Evolutionary conservation across 495 filamentous ascomycete genomes (phyloP).

Genomic region (Penicillium samsonianum): DNA sequence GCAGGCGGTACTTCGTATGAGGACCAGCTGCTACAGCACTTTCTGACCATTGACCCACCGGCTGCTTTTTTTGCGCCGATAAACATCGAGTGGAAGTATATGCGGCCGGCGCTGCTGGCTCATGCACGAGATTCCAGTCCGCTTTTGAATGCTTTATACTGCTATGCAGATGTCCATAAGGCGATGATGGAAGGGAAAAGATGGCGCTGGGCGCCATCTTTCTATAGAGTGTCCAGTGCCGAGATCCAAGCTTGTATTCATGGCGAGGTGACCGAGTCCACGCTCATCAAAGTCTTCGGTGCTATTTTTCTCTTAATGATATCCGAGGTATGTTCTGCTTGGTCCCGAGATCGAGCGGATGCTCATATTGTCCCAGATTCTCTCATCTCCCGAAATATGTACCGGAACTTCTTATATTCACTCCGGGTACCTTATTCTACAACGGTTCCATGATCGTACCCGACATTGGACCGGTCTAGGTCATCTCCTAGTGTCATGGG

Average conservation of each 20-base stretch:
- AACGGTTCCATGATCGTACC: constrained; percentile 36
- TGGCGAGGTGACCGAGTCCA: constrained; percentile 31
- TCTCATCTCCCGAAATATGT: constrained; percentile 32
- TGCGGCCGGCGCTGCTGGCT: constrained; percentile 28
- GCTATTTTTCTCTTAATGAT: constrained; percentile 43
- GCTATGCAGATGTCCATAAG: constrained; percentile 40
- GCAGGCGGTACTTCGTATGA: constrained; percentile 29
- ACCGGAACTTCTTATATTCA: constrained; percentile 39
- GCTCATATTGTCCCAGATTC: constrained; percentile 22
- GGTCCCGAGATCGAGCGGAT: neutral
- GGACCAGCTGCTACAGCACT: constrained; percentile 38
- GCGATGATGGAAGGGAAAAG: constrained; percentile 33
- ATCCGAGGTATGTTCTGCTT: constrained; percentile 34
- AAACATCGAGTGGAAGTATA: constrained; percentile 41
- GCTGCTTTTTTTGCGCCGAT: constrained; percentile 41
- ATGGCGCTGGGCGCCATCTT: constrained; percentile 36
- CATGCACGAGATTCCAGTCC: constrained; percentile 31
- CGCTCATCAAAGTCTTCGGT: constrained; percentile 32
- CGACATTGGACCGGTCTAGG: constrained; percentile 35
- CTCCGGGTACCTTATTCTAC: constrained; percentile 37
- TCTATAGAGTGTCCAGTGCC: constrained; percentile 36
- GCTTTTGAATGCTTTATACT: constrained; percentile 38
- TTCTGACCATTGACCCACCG: constrained; percentile 34
- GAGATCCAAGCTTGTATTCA: constrained; percentile 37
- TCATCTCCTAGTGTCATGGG: constrained; percentile 37